Evolutionary conservation across 129 eudicot genomes (phyloP).

Genomic region (Glebionis coronaria): DNA sequence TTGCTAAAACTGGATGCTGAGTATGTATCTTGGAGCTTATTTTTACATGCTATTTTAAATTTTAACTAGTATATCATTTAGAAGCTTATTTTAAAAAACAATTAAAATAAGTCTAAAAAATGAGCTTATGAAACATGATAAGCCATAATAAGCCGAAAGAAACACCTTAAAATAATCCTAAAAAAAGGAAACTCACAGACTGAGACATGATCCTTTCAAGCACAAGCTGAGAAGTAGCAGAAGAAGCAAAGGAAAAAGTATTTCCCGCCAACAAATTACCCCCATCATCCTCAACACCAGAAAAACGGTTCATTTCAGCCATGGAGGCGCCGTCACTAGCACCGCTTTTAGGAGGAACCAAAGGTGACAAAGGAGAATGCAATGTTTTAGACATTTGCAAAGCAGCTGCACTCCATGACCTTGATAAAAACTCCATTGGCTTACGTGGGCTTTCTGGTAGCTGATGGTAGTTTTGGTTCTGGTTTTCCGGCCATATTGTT

Average conservation of each 20-base stretch:
- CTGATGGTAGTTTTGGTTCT: conserved; percentile 46
- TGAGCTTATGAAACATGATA: no score
- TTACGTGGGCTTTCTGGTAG: conserved; percentile 86
- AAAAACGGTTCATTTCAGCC: conserved; percentile 25
- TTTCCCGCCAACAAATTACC: conserved; percentile 56
- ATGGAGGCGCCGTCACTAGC: conserved; percentile 20
- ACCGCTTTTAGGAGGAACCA: conserved; percentile 31
- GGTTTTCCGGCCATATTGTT: conserved; percentile 40
- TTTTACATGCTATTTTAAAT: no score
- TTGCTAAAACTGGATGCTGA: no score
- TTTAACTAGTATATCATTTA: no score
- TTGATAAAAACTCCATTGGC: conserved; percentile 91
- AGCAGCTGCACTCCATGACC: conserved; percentile 96
- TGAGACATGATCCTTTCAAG: conserved; percentile 98
- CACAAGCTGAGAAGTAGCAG: conserved; percentile 89
- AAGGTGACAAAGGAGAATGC: conserved; percentile 46
- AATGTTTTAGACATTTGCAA: conserved; percentile 69
- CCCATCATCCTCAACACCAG: conserved; percentile 37
- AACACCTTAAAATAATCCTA: background rate
- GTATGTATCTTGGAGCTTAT: no score
- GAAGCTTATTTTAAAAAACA: no score
- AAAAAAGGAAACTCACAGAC: conserved; percentile 49
- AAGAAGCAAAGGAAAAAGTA: conserved; percentile 90
- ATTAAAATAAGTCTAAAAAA: no score
- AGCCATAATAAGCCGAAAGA: background rate